Conservation (phyloP, 805 yeast species). For the Limtongia smithiae region DNA sequence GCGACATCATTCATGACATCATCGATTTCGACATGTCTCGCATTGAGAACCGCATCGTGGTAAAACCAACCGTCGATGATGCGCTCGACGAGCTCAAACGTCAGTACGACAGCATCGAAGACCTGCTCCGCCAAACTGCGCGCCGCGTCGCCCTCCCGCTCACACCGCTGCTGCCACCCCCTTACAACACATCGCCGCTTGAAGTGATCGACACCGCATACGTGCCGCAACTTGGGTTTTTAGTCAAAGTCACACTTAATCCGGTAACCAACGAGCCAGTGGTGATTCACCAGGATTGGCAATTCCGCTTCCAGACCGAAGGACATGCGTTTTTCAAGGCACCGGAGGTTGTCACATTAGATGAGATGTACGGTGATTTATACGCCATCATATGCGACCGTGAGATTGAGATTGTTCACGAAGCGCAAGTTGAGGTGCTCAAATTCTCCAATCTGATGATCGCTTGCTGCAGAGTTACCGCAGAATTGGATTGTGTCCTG, state of each 20-base stretch:
- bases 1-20: conserved; percentile 31
- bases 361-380: conserved; percentile 44
- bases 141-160: conserved; percentile 15
- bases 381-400: conserved; percentile 38
- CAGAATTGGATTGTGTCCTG: conserved; percentile 41
- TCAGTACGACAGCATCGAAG: conserved; percentile 39
- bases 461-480: conserved; percentile 31
- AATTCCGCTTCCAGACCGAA: conserved; percentile 41
- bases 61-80: conserved; percentile 36
- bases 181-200: conserved; percentile 2
- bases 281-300: conserved; percentile 34
- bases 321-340: conserved; percentile 42
- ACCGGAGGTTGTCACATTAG: conserved; percentile 36
- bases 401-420: conserved; percentile 43
- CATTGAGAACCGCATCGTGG: conserved; percentile 33
- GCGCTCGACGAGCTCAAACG: conserved; percentile 34
- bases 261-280: conserved; percentile 3
- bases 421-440: conserved; percentile 35
- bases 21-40: conserved; percentile 42
- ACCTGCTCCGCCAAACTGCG: conserved; percentile 34
- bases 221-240: conserved; percentile 47
- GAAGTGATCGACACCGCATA: conserved; percentile 40
- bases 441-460: conserved; percentile 23
- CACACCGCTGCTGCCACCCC: conserved; percentile 3
- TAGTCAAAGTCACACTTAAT: conserved; percentile 35